phyloP scores from a whole-genome alignment of 2,329 filamentous ascomycete genomes.

The Cadophora sp. region DNA sequence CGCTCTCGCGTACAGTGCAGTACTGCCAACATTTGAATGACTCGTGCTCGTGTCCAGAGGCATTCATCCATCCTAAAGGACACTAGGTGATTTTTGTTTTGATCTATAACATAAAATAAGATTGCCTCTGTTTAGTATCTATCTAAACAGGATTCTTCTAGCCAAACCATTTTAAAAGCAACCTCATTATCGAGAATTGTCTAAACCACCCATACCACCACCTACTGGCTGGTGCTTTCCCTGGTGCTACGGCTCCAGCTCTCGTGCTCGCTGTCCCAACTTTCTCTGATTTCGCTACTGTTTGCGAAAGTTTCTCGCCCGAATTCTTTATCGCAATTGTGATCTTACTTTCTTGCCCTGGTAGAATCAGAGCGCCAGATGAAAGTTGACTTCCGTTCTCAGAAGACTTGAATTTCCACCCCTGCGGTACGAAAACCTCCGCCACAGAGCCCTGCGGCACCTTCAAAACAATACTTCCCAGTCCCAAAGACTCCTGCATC shows the following conservation, averaged over 20 bases:
- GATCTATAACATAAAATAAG: too few species aligned
- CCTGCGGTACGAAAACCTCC: slow-evolving; percentile 25
- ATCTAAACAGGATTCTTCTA: neutral
- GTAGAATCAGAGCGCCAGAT: neutral
- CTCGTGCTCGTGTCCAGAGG: too few species aligned
- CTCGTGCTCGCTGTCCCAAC: neutral
- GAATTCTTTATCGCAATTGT: neutral
- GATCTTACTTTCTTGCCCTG: slow-evolving; percentile 6
- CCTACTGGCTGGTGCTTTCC: neutral
- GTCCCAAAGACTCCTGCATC: slow-evolving; percentile 23
- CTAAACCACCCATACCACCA: neutral
- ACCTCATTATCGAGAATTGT: slow-evolving; percentile 6
- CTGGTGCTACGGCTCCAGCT: neutral
- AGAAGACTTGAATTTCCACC: slow-evolving; percentile 19
- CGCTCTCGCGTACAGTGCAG: neutral
- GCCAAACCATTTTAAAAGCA: neutral
- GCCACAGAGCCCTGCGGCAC: slow-evolving; percentile 28
- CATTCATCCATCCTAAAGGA: too few species aligned
- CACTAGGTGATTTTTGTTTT: too few species aligned
- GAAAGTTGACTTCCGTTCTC: neutral
- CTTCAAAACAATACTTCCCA: slow-evolving; percentile 24
- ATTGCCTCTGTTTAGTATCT: too few species aligned
- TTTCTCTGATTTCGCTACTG: neutral
- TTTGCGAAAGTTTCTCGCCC: too few species aligned
- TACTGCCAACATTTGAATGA: too few species aligned